A percentile compares a stretch with the other conserved stretches of the same genome.
phyloP scores from a whole-genome alignment of 2,329 filamentous ascomycete genomes.

The Xenoacremonium recifei region DNA sequence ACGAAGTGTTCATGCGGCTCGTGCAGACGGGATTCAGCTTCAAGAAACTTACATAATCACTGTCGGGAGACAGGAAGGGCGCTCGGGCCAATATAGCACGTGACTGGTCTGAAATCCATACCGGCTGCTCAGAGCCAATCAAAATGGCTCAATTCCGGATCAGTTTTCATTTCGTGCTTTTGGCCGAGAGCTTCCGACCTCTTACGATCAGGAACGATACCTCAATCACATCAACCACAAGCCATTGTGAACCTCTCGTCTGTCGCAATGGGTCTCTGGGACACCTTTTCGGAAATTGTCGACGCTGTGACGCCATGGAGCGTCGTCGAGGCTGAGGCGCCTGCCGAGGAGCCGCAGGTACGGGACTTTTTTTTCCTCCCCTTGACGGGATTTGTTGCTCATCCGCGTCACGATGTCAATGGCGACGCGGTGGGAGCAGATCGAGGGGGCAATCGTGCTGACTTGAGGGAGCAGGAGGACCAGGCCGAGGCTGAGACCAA shows the following conservation, averaged over 20 bases:
- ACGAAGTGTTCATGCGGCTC: not conserved
- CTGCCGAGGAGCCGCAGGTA: conserved; percentile 63
- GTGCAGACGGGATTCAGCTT: too few relatives aligned
- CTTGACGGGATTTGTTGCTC: conserved; percentile 1
- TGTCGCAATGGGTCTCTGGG: conserved; percentile 65
- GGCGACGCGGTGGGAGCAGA: conserved; percentile 8
- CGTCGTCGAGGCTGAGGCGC: conserved; percentile 64
- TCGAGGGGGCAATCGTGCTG: too few relatives aligned
- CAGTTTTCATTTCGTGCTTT: conserved; percentile 41
- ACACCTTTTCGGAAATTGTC: conserved; percentile 61
- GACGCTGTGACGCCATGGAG: conserved; percentile 65
- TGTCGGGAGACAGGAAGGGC: conserved; percentile 10
- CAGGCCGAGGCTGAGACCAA: conserved; percentile 56
- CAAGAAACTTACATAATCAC: conserved; percentile 8
- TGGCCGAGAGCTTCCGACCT: conserved; percentile 42
- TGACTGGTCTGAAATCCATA: conserved; percentile 18
- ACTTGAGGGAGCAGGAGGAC: conserved; percentile 32
- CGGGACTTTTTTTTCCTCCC: conserved; percentile 19
- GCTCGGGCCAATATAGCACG: conserved; percentile 17
- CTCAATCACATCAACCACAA: conserved; percentile 38
- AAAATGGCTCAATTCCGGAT: conserved; percentile 49
- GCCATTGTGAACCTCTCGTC: conserved; percentile 38
- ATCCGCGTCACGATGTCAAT: conserved; percentile 8
- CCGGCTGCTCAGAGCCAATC: conserved; percentile 39
- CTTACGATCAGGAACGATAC: conserved; percentile 35